Base-by-base conservation (phyloP, 495 filamentous ascomycete species). In the Neurospora sp. region DNA sequence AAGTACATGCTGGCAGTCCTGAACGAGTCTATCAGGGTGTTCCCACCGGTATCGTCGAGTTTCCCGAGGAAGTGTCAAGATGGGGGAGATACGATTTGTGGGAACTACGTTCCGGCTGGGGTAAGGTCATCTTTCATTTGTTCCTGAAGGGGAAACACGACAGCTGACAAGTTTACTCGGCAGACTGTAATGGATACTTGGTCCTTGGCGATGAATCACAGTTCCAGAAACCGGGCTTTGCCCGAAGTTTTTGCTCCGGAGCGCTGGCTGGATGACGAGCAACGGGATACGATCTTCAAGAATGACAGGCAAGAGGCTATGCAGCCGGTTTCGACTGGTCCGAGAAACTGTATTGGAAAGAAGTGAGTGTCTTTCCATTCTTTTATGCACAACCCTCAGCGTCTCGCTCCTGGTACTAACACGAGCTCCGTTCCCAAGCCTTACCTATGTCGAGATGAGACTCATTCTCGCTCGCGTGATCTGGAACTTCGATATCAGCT, bases 1-100 rank as follows among this genome's bases (percentile, higher is more conserved):
- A 43, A 79, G 3, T 91, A 90, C 78, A 79, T 90, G 78, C 69
- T 86, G 10, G 89, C 88, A 4, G 85, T 85, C n/a, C 76, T 90
- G 6, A 78, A 88, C 34, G 90, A 92, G 78, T 76, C 82, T 2
- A 77, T 91, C 81, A 84, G 90, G 3, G 78, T 89, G 69, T 88
- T 86, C 73, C 86, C 89, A 2, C 87, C 89, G 0, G 81, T 86
- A 0, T 82, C 86, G 1, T 79, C 74, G 36, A 82, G 82, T 10
- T n/a, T 77, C 13, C 84, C 85, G 4, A 80, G 89, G 8, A 59
- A 81, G 0, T 78, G 79, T 9, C 83, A 86, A 2, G 72, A 78
- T 8, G 83, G 81, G 0, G 89, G 89, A 24, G 82, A 76, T 37
- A 76, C 74, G 2, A 84, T 92, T 39, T 73, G 78, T 31, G 88